Percentiles rank a stretch among this genome's conserved stretches.
phyloP scores from a whole-genome alignment of 2,329 filamentous ascomycete species.

The Cyanodermella asteris region DNA sequence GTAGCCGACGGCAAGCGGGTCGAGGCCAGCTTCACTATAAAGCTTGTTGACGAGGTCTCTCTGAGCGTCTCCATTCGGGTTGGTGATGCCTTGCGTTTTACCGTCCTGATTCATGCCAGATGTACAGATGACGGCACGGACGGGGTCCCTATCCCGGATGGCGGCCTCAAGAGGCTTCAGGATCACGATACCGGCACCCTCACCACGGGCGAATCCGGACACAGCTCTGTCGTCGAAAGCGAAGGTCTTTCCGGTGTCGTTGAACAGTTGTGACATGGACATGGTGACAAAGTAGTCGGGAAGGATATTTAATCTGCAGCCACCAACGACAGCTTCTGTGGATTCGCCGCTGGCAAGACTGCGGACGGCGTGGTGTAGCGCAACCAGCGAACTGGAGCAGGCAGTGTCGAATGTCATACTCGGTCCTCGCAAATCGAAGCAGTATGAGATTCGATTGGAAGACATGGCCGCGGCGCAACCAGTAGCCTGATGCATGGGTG shows the following conservation, averaged over 20 bases:
- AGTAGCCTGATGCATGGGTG: not conserved
- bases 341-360: constrained; percentile 13
- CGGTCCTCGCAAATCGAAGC: constrained; percentile 2
- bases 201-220: constrained; percentile 41
- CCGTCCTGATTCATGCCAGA: constrained; percentile 16
- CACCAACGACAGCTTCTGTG: constrained; percentile 2
- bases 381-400: constrained; percentile 1
- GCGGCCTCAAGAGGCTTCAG: constrained; percentile 38
- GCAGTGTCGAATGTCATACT: constrained; percentile 3
- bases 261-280: constrained; percentile 12
- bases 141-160: constrained; percentile 31
- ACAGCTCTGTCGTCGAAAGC: constrained; percentile 35
- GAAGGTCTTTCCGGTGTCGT: constrained; percentile 21
- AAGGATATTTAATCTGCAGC: constrained; percentile 5
- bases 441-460: constrained; percentile 2
- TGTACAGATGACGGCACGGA: constrained; percentile 16
- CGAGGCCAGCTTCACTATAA: constrained; percentile 22
- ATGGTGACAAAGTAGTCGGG: constrained; percentile 4
- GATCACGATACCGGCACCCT: constrained; percentile 35
- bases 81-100: constrained; percentile 9
- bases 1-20: constrained; percentile 24
- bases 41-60: constrained; percentile 21
- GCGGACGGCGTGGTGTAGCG: constrained; percentile 8
- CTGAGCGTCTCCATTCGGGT: constrained; percentile 9
- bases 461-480: not conserved